Evolutionary conservation across 2,329 filamentous ascomycete genomes (phyloP).

Genomic region (Cordyceps tenuipes): DNA sequence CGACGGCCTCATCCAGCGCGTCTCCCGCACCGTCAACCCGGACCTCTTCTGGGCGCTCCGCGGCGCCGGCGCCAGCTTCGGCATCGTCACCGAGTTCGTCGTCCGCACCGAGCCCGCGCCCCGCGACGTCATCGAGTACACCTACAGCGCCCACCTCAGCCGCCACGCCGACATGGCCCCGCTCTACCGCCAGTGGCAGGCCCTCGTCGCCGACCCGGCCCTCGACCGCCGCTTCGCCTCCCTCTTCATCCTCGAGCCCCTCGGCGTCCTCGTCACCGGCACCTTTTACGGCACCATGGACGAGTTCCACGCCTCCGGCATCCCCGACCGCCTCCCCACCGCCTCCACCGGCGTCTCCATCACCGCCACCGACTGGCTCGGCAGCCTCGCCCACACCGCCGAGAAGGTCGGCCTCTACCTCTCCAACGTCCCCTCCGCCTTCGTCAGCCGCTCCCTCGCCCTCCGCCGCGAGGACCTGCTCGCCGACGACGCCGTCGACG

Average conservation of each 20-base stretch:
- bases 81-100: slow-evolving; percentile 49
- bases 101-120: slow-evolving; percentile 49
- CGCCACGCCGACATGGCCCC: slow-evolving; percentile 38
- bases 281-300: slow-evolving; percentile 52
- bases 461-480: slow-evolving; percentile 43
- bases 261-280: slow-evolving; percentile 48
- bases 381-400: slow-evolving; percentile 44
- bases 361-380: slow-evolving; percentile 55
- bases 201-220: slow-evolving; percentile 42
- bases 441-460: slow-evolving; percentile 50
- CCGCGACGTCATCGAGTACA: slow-evolving; percentile 48
- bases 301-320: slow-evolving; percentile 46
- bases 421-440: slow-evolving; percentile 39
- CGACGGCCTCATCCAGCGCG: slow-evolving; percentile 41
- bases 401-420: slow-evolving; percentile 40
- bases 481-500: slow-evolving; percentile 31
- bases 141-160: slow-evolving; percentile 44
- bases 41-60: slow-evolving; percentile 51
- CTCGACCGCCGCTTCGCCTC: slow-evolving; percentile 52
- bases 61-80: slow-evolving; percentile 49
- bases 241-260: slow-evolving; percentile 45
- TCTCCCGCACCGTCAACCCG: slow-evolving; percentile 37
- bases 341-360: slow-evolving; percentile 28
- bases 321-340: slow-evolving; percentile 38
- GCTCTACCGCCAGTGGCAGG: slow-evolving; percentile 50